A percentile compares a stretch with the other conserved stretches of the same genome.
phyloP scores from a whole-genome alignment of 2,329 filamentous ascomycete species.

The Colletotrichum gloeosporioides region DNA sequence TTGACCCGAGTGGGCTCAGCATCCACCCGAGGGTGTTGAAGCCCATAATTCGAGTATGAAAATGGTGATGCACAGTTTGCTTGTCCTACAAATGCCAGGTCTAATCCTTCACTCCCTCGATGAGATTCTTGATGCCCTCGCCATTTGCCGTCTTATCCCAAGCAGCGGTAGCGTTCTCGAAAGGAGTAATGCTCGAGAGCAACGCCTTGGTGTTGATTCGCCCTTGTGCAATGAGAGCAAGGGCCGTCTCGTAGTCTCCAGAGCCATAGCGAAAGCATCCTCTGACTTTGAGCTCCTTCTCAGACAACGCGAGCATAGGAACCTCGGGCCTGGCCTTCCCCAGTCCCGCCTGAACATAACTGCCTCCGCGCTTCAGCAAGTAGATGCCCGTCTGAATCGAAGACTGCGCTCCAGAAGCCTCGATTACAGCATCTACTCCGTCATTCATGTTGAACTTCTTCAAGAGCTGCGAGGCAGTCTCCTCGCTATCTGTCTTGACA shows the following conservation, averaged over 20 bases:
- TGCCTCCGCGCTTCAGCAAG: neutral
- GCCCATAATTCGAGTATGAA: neutral
- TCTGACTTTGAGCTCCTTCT: neutral
- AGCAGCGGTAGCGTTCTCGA: conserved; percentile 18
- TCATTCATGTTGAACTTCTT: neutral
- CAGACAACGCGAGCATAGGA: conserved; percentile 1
- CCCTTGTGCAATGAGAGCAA: neutral
- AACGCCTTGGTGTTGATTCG: neutral
- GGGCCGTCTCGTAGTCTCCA: neutral
- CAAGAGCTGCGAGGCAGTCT: neutral
- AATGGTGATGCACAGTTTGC: neutral
- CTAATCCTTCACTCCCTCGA: conserved; percentile 9
- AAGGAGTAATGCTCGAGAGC: conserved; percentile 12
- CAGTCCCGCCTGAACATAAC: neutral
- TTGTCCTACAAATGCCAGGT: fast-evolving
- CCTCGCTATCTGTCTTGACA: neutral
- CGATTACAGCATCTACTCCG: neutral
- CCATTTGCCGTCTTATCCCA: conserved; percentile 24
- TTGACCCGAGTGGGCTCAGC: neutral
- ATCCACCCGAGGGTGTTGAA: neutral
- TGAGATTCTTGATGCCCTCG: conserved; percentile 26
- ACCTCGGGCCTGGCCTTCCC: neutral
- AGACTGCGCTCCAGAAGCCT: neutral
- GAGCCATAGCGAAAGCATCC: neutral
- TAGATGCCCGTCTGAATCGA: neutral